Evolutionary conservation across 805 yeast genomes (phyloP), one percentile per base, ranked within the genome.

Genomic region (Candida argentea): DNA sequence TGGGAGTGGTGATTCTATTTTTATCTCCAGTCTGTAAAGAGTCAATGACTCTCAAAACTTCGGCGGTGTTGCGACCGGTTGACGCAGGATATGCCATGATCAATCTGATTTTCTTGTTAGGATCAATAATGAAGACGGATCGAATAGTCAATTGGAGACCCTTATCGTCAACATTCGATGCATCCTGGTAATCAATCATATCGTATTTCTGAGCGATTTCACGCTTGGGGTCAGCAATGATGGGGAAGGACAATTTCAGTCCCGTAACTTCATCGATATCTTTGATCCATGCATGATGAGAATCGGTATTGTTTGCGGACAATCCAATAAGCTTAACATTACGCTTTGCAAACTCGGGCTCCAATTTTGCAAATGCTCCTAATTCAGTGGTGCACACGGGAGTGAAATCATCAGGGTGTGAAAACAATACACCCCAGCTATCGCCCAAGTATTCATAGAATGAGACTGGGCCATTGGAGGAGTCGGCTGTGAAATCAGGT

Each of bases 351-450:
- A 86, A 86, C 57, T 86, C 95, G 31, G 86, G 84, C 65, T 84
- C 82, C 60, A 85, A 72, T 46, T 76, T 71, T 39, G 95, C 86
- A 48, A 86, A 87, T 13, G 94, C 95, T 43, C 95, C 95, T 50
- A 86, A 70, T 65, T 86, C 96, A 32, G 95, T 86, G 48, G 95
- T 87, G 61, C 96, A 86, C 31, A 86, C 95, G 26, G 96, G 96
- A 12, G 96, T 86, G 69, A 84, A 87, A 57, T 86, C 96, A 31
- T 86, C 95, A 37, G 96, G 96, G 58, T 86, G 96, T 15, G 94
- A 82, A 63, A 86, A 86, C 48, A 86, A 66, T 28, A 86, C 76
- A 26, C 78, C 76, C 96, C 96, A 86, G 26, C 77, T 70, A 59
- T 80, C 74, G 27, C 89, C 89, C 43, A 85, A 66, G 67, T 67